Evolutionary conservation across 352 stramenopile species (phyloP).

Genomic region (Pythium rishiriense): DNA sequence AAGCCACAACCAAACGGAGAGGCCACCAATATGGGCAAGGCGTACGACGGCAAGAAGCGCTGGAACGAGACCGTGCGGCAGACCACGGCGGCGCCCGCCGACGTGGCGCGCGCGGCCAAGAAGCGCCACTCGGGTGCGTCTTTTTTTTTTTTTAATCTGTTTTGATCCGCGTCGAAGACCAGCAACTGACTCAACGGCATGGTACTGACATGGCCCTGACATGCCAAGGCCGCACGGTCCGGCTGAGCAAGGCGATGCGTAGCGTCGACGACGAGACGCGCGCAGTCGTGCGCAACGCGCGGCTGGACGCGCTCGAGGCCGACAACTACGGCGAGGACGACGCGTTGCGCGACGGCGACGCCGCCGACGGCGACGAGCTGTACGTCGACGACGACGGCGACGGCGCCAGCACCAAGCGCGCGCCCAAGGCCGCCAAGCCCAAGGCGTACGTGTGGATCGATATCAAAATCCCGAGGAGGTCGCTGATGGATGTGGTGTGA

Average conservation of each 20-base stretch:
- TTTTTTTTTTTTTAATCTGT: slow-evolving; percentile 1
- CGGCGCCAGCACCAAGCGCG: neutral
- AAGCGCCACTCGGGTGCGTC: slow-evolving; percentile 68
- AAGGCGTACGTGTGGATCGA: slow-evolving; percentile 16
- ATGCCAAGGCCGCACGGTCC: slow-evolving; percentile 58
- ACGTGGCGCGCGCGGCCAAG: slow-evolving; percentile 18
- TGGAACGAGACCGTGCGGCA: slow-evolving; percentile 83
- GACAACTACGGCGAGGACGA: slow-evolving; percentile 86
- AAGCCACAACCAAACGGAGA: no score
- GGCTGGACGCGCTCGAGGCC: slow-evolving; percentile 85
- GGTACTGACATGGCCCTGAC: no score
- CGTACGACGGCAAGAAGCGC: slow-evolving; percentile 81
- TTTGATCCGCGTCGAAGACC: no score
- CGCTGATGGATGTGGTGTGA: neutral
- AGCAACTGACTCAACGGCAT: no score
- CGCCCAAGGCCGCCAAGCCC: slow-evolving; percentile 38
- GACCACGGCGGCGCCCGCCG: slow-evolving; percentile 30
- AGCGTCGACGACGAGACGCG: slow-evolving; percentile 84
- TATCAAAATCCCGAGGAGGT: neutral
- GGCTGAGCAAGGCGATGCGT: slow-evolving; percentile 82
- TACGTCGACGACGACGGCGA: slow-evolving; percentile 74
- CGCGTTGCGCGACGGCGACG: slow-evolving; percentile 28
- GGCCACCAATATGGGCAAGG: slow-evolving; percentile 66
- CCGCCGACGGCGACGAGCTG: slow-evolving; percentile 53
- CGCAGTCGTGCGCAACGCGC: slow-evolving; percentile 78